phyloP scores from a whole-genome alignment of 345 rosid genomes.

The Microcos paniculata region DNA sequence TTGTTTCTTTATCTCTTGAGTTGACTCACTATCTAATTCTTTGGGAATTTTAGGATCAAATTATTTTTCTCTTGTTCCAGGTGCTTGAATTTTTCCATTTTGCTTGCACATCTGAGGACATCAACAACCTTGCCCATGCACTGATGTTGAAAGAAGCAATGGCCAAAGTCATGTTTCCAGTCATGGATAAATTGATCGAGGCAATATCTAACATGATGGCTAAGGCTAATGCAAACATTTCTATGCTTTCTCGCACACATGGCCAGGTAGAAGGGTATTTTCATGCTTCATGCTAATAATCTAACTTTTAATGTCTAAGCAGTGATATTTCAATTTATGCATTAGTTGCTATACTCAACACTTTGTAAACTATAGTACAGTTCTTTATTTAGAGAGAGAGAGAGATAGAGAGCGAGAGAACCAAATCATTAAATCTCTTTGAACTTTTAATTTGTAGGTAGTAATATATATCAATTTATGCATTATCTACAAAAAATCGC shows the following conservation, averaged over 20 bases:
- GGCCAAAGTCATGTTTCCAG: slow-evolving; percentile 57
- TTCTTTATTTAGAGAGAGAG: not conserved
- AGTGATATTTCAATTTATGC: not conserved
- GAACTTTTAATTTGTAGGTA: no score
- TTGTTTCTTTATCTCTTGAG: not conserved
- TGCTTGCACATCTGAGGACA: slow-evolving; percentile 96
- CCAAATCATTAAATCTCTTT: not conserved
- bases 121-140: slow-evolving; percentile 90
- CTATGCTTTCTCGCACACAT: slow-evolving; percentile 98
- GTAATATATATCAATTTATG: no score
- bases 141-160: slow-evolving; percentile 84
- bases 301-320: not conserved
- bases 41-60: slow-evolving; percentile 1
- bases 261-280: slow-evolving; percentile 67
- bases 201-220: slow-evolving; percentile 61
- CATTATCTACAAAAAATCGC: not conserved
- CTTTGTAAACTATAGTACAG: not conserved
- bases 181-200: slow-evolving; percentile 68
- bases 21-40: not conserved
- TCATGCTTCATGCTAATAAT: not conserved
- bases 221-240: slow-evolving; percentile 56
- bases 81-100: slow-evolving; percentile 96
- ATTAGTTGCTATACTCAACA: not conserved
- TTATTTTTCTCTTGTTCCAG: slow-evolving; percentile 32
- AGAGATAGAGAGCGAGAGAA: not conserved